Percentiles rank a stretch among this genome's conserved stretches.
phyloP scores from a whole-genome alignment of 2,329 filamentous ascomycete genomes.

The Colletotrichum sp. region DNA sequence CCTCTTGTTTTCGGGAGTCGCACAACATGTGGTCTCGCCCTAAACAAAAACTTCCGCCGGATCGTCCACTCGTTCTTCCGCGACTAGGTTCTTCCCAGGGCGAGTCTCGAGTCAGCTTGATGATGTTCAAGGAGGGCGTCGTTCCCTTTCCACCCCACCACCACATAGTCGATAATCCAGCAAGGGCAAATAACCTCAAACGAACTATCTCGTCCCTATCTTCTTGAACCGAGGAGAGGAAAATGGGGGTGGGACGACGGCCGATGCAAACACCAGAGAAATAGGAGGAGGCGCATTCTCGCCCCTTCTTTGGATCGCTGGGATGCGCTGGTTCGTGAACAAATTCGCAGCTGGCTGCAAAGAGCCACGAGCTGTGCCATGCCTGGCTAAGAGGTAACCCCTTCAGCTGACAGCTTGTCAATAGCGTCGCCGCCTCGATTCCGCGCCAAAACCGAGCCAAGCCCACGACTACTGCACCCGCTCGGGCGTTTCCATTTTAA shows the following conservation, averaged over 20 bases:
- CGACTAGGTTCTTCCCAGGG: neutral
- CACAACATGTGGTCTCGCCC: neutral
- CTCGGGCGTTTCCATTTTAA: neutral
- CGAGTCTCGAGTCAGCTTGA: neutral
- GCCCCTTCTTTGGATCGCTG: neutral
- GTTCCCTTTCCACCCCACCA: neutral
- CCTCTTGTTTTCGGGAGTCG: neutral
- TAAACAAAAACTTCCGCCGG: neutral
- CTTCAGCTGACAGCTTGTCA: conserved; percentile 6
- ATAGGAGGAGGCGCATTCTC: neutral
- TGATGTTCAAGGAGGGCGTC: neutral
- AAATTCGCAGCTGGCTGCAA: neutral
- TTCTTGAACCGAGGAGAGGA: neutral
- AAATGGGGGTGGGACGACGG: neutral
- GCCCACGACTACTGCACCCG: neutral
- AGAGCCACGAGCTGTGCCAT: neutral
- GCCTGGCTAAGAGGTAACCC: neutral
- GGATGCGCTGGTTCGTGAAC: neutral
- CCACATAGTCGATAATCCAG: neutral
- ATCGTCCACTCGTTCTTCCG: neutral
- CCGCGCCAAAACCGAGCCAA: neutral
- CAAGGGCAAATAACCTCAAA: neutral
- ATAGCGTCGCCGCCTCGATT: conserved; percentile 8
- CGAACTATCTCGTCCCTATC: neutral
- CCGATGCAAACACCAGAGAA: neutral